These are phyloP conservation scores for Clitoria ternatea DNA, from an alignment of 306 rosid species.

Conservation along the genomic window DNA sequence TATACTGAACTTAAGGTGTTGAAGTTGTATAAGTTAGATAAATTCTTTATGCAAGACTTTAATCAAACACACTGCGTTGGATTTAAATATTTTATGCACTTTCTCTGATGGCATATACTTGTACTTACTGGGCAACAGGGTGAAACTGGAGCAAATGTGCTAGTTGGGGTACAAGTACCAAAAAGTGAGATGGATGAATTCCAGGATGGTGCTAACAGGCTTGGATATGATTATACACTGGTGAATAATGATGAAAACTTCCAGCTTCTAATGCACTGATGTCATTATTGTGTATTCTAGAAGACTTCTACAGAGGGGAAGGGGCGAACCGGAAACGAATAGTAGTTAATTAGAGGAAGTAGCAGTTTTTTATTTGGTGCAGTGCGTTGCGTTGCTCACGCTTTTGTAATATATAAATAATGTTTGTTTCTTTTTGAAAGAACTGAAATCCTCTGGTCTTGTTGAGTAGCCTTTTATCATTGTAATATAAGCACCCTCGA, in stretches of 20 bases:
- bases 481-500: neutral
- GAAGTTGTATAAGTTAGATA: too few relatives aligned
- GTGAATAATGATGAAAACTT: constrained; percentile 54
- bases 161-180: constrained; percentile 82
- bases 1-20: too few relatives aligned
- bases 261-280: constrained; percentile 71
- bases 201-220: constrained; percentile 39
- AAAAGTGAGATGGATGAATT: constrained; percentile 60
- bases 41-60: too few relatives aligned
- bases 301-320: neutral
- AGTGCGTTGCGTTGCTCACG: neutral
- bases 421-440: neutral
- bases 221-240: constrained; percentile 68
- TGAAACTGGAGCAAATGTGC: constrained; percentile 75
- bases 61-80: neutral
- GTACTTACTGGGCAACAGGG: constrained; percentile 48
- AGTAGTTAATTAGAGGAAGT: constrained; percentile 8
- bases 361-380: neutral
- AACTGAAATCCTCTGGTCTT: neutral
- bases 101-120: constrained; percentile 5
- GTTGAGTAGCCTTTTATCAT: neutral
- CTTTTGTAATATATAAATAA: neutral
- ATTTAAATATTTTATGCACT: neutral
- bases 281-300: neutral
- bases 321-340: neutral